phyloP scores from a whole-genome alignment of 352 stramenopile species.

The Aphanomyces invadans region DNA sequence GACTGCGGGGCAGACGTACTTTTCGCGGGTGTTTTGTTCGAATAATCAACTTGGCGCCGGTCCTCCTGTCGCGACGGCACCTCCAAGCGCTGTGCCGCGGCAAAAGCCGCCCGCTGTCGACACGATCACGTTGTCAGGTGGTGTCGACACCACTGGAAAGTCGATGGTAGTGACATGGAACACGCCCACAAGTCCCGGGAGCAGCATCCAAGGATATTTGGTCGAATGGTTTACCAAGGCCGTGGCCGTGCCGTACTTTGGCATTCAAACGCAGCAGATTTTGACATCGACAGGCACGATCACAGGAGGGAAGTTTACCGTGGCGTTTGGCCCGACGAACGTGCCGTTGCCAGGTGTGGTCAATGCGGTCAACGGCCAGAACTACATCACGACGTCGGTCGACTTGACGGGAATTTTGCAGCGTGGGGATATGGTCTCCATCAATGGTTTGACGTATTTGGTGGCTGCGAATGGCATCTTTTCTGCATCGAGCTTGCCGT shows the following conservation, averaged over 20 bases:
- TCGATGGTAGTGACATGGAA: slow-evolving; percentile 51
- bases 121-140: background rate
- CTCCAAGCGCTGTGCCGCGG: slow-evolving; percentile 54
- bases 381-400: slow-evolving; percentile 65
- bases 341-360: slow-evolving; percentile 42
- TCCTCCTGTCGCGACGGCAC: slow-evolving; percentile 35
- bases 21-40: slow-evolving; percentile 61
- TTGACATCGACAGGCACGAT: slow-evolving; percentile 47
- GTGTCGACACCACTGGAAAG: slow-evolving; percentile 28
- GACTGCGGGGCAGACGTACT: slow-evolving; percentile 40
- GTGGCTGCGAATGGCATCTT: slow-evolving; percentile 69
- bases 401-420: slow-evolving; percentile 85
- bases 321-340: slow-evolving; percentile 40
- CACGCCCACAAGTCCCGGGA: slow-evolving; percentile 21
- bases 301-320: slow-evolving; percentile 46
- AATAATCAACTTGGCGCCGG: slow-evolving; percentile 50
- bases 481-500: slow-evolving; percentile 51
- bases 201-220: slow-evolving; percentile 33
- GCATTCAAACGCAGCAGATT: slow-evolving; percentile 39
- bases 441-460: slow-evolving; percentile 66
- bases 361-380: slow-evolving; percentile 41
- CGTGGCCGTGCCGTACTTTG: slow-evolving; percentile 48
- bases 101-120: slow-evolving; percentile 38
- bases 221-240: slow-evolving; percentile 72
- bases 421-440: slow-evolving; percentile 70